Base-by-base conservation (phyloP, 306 rosid genomes). In the Astragalus membranaceus region DNA sequence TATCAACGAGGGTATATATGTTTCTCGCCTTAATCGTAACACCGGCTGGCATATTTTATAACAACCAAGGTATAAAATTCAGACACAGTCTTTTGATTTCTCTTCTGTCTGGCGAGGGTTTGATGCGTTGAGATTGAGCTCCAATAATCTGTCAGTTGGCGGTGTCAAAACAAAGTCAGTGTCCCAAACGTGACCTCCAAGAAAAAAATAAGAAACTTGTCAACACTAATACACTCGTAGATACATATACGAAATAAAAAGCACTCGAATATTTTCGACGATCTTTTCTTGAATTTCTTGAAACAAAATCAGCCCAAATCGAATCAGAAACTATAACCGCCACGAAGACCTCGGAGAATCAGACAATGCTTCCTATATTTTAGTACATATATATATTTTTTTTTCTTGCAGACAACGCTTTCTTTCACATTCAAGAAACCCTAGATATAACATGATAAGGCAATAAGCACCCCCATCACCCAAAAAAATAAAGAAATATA, bases 331-430 rank as follows among this genome's bases (percentile, higher is more conserved):
- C 50, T 32, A 50, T 67, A 69, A 72, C 76, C 30, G 26, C 58
- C 55, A 66, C 88, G 67, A 85, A 81, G 85, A 94, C 84, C 85
- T 88, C 84, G 85, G 82, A 79, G 81, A 76, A 72, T 80, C 82
- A 75, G 59, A 62, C 61, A 68, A 54, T 16, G 75, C 41, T 73
- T 70, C 15, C 52, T 50, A 7, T 69, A 70, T 75, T 69, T 65
- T 50, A 17, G 29, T 14, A 26, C 30, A 26, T 26, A 42, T 72
- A 64, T 43, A 30, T 65, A 15, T 39, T 6, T 15, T 51, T 39
- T 37, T 67, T 20, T 68, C 63, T 76, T 12, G 5, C 36, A 42
- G 16, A 43, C 17, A 32, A 20, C 65, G 50, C 35, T 63, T 35
- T 37, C 44, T 52, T 69, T 64, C 75, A 32, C 71, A 51, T 37